phyloP scores from a whole-genome alignment of 2,329 filamentous ascomycete genomes.

The Aureobasidium sp. region DNA sequence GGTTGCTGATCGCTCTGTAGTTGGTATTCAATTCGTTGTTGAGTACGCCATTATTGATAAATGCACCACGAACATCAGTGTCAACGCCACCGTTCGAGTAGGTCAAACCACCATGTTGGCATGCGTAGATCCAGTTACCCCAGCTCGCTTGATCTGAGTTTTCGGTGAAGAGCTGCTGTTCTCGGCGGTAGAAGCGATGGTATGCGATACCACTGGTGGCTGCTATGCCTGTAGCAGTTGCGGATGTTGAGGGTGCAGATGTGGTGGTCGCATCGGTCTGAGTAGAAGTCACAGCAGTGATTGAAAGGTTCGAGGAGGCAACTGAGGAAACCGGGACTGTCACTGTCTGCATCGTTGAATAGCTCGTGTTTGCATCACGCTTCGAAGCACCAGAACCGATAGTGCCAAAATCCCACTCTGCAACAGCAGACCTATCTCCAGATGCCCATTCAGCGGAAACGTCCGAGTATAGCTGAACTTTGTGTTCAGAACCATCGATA shows the following conservation, averaged over 20 bases:
- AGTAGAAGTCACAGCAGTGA: background rate
- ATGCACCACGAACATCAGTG: slow-evolving; percentile 40
- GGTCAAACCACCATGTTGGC: slow-evolving; percentile 37
- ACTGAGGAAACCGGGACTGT: background rate
- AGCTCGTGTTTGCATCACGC: background rate
- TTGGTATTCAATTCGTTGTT: slow-evolving; percentile 39
- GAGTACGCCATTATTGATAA: slow-evolving; percentile 39
- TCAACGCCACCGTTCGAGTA: slow-evolving; percentile 42
- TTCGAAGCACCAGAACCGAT: background rate
- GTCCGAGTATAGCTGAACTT: slow-evolving; percentile 66
- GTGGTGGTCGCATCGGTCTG: background rate
- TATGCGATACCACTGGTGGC: slow-evolving; percentile 22
- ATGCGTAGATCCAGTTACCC: slow-evolving; percentile 49
- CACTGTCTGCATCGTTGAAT: background rate
- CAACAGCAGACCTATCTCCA: slow-evolving; percentile 49
- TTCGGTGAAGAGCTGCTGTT: slow-evolving; percentile 38
- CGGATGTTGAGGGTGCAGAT: background rate
- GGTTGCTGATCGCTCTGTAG: slow-evolving; percentile 41
- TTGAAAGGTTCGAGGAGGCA: background rate
- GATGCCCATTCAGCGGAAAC: slow-evolving; percentile 68
- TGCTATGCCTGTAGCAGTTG: background rate
- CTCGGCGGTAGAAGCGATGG: slow-evolving; percentile 25
- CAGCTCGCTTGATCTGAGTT: slow-evolving; percentile 44
- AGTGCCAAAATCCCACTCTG: slow-evolving; percentile 55
- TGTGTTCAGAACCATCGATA: slow-evolving; percentile 54